A percentile compares a stretch with the other conserved stretches of the same genome.
These are phyloP conservation scores for Trypanosoma vivax DNA, from an alignment of 208 protist species.

Conservation along the genomic window DNA sequence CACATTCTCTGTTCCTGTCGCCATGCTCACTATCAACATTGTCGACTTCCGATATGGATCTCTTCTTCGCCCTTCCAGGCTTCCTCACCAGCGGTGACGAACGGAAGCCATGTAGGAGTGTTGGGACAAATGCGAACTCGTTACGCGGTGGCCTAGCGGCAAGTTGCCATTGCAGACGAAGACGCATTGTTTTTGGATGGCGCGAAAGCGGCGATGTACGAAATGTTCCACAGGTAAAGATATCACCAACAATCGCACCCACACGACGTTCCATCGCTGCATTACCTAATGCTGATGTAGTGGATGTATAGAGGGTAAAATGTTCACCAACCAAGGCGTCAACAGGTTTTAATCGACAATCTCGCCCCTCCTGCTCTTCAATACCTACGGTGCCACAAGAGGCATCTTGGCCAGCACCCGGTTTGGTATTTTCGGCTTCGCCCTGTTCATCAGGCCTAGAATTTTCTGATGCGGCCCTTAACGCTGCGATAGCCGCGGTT, in stretches of 20 bases:
- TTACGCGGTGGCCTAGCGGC: slow-evolving; percentile 34
- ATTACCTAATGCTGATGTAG: slow-evolving; percentile 10
- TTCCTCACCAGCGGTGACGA: background rate
- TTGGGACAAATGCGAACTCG: slow-evolving; percentile 11
- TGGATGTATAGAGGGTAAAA: slow-evolving; percentile 12
- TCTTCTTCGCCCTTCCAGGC: slow-evolving; percentile 10
- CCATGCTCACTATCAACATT: slow-evolving; percentile 10
- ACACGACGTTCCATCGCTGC: slow-evolving; percentile 2
- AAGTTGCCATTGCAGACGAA: slow-evolving; percentile 58
- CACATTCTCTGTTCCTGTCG: slow-evolving; percentile 1
- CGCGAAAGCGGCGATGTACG: slow-evolving; percentile 15
- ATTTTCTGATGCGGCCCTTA: slow-evolving; percentile 20
- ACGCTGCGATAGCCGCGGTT: slow-evolving; percentile 36
- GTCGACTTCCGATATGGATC: slow-evolving; percentile 15
- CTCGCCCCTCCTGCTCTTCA: background rate
- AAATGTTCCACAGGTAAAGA: slow-evolving; percentile 21
- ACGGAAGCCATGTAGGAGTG: slow-evolving; percentile 16
- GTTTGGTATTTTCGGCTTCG: background rate
- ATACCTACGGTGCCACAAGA: background rate
- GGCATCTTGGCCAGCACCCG: background rate
- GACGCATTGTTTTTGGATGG: slow-evolving; percentile 30
- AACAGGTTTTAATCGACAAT: background rate
- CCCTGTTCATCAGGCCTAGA: background rate
- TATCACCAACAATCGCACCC: slow-evolving; percentile 13
- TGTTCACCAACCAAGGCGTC: background rate